Percentiles rank a stretch among this genome's conserved stretches.
phyloP scores from a whole-genome alignment of 148 eudicot species.

The Rhododendron ferrugineum region DNA sequence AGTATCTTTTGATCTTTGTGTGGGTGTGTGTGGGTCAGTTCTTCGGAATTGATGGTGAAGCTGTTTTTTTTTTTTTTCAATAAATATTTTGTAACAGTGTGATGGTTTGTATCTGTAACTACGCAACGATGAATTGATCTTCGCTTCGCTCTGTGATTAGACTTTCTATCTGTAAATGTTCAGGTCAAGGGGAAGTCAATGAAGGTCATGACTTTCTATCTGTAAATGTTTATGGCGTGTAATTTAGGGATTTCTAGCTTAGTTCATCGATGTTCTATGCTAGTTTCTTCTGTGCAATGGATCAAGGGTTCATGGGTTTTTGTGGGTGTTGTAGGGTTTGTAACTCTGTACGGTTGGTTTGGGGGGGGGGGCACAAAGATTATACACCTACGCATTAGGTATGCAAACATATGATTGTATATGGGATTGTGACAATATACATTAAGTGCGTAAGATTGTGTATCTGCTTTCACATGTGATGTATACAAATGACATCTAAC shows the following conservation, averaged over 20 bases:
- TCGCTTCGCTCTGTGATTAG: not conserved
- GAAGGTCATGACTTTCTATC: not conserved
- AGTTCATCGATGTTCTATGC: not conserved
- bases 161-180: not conserved
- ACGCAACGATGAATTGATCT: not conserved
- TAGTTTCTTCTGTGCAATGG: not conserved
- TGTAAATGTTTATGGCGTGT: not conserved
- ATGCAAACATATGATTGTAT: not conserved
- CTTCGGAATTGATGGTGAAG: not conserved
- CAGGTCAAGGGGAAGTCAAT: not conserved
- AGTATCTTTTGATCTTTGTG: not conserved
- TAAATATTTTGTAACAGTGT: not conserved
- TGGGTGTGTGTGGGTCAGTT: not conserved
- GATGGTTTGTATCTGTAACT: not conserved
- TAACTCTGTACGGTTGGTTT: not conserved
- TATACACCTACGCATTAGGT: not conserved
- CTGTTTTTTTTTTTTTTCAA: not conserved
- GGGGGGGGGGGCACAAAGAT: not conserved
- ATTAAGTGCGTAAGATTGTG: not conserved
- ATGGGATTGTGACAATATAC: not conserved
- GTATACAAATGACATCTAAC: not conserved
- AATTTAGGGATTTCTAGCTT: not conserved
- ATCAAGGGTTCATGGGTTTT: not conserved
- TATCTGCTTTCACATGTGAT: not conserved
- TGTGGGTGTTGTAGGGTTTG: not conserved